phyloP scores from a whole-genome alignment of 2,329 filamentous ascomycete genomes.

The Scolecobasidium constrictum region DNA sequence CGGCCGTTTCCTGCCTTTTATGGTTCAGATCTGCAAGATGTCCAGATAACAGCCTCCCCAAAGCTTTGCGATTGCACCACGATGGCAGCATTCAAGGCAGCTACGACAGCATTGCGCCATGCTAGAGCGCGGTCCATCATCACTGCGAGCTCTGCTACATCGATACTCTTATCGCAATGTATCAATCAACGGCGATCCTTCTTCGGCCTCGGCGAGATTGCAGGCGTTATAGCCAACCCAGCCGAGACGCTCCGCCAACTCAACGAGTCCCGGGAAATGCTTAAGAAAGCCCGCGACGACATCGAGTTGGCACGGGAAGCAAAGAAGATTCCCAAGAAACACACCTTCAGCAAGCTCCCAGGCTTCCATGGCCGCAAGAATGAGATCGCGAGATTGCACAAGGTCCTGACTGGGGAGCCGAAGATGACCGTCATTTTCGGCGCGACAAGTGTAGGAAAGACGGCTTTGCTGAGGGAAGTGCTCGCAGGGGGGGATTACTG shows the following conservation, averaged over 20 bases:
- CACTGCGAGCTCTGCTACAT: no score
- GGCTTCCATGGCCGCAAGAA: conserved; percentile 5
- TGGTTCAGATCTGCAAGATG: no score
- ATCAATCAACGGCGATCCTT: no score
- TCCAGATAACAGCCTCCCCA: no score
- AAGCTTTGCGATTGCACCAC: no score
- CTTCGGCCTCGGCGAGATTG: conserved; percentile 6
- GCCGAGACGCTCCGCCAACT: conserved; percentile 5
- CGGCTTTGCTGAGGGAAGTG: conserved; percentile 5
- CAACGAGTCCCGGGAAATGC: conserved; percentile 5
- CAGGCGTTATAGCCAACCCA: conserved; percentile 3
- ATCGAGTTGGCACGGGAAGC: conserved; percentile 4
- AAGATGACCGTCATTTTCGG: conserved; percentile 7
- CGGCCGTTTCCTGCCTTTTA: no score
- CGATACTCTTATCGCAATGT: no score
- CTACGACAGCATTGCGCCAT: no score
- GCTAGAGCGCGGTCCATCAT: no score
- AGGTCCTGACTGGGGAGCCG: conserved; percentile 1
- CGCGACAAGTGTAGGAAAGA: conserved; percentile 4
- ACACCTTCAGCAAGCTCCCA: conserved; percentile 5
- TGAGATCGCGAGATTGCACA: conserved; percentile 1
- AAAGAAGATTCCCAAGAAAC: conserved; percentile 8
- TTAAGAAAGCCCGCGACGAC: conserved; percentile 5
- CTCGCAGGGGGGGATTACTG: conserved; percentile 5
- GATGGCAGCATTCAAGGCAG: no score